Evolutionary conservation across 1,284 basidiomycete genomes (phyloP).

Genomic region (Papiliotrema terrestris): DNA sequence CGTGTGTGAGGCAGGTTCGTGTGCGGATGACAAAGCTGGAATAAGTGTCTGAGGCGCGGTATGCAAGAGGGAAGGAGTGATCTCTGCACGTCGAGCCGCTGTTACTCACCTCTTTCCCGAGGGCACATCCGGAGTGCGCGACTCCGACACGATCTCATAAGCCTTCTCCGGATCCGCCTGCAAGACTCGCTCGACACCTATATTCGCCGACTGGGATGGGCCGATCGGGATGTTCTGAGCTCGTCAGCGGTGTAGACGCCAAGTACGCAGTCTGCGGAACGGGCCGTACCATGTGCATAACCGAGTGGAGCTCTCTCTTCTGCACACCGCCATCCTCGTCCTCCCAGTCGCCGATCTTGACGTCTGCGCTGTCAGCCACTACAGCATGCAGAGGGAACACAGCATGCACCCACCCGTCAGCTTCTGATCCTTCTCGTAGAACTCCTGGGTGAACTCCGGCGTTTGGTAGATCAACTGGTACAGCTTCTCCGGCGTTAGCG

Average conservation of each 20-base stretch:
- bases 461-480: slow-evolving; percentile 24
- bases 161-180: slow-evolving; percentile 11
- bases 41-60: no score
- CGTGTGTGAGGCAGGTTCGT: slow-evolving; percentile 20
- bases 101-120: slow-evolving; percentile 23
- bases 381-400: no score
- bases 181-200: slow-evolving; percentile 17
- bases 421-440: slow-evolving; percentile 16
- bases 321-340: slow-evolving; percentile 9
- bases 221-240: slow-evolving; percentile 24
- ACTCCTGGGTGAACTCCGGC: slow-evolving; percentile 18
- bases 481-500: slow-evolving; percentile 15
- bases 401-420: slow-evolving; percentile 18
- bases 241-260: neutral
- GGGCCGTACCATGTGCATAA: slow-evolving; percentile 26
- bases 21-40: slow-evolving; percentile 20
- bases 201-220: slow-evolving; percentile 20
- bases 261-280: neutral
- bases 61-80: no score
- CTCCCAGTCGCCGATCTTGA: slow-evolving; percentile 20
- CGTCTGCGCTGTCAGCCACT: slow-evolving; percentile 8
- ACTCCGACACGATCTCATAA: slow-evolving; percentile 24
- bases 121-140: slow-evolving; percentile 22
- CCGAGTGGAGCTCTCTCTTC: slow-evolving; percentile 16
- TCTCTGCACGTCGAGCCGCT: neutral